Evolutionary conservation across 2,329 filamentous ascomycete species (phyloP).

Genomic region (Aspergillus aculeatus): DNA sequence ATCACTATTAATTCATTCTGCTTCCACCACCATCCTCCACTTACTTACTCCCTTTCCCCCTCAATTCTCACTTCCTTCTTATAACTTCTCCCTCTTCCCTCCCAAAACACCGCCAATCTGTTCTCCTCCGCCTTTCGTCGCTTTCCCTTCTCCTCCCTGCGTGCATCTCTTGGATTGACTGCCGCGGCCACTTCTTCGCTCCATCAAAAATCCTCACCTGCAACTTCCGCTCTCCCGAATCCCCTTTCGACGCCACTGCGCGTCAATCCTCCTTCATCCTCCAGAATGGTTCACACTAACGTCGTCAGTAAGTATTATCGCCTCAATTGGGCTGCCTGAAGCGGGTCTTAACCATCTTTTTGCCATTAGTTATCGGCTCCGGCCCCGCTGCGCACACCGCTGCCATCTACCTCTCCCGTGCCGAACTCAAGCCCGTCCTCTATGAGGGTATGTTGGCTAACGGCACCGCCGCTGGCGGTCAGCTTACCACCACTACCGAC

Average conservation of each 20-base stretch:
- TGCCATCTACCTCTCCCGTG: slow-evolving; percentile 91
- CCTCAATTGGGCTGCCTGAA: neutral
- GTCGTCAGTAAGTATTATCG: slow-evolving; percentile 69
- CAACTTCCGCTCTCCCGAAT: slow-evolving; percentile 35
- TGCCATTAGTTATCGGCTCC: slow-evolving; percentile 72
- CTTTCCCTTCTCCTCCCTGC: slow-evolving; percentile 60
- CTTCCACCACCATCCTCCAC: slow-evolving; percentile 7
- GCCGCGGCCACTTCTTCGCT: slow-evolving; percentile 70
- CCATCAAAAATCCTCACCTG: slow-evolving; percentile 56
- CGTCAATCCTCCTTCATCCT: slow-evolving; percentile 36
- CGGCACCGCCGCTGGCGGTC: slow-evolving; percentile 91
- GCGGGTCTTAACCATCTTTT: slow-evolving; percentile 6
- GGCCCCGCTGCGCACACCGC: slow-evolving; percentile 97
- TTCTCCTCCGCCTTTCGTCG: slow-evolving; percentile 81
- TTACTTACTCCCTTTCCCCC: neutral
- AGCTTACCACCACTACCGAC: slow-evolving; percentile 97
- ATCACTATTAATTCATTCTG: slow-evolving; percentile 15
- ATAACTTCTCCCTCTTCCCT: slow-evolving; percentile 7
- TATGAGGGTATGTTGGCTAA: slow-evolving; percentile 99
- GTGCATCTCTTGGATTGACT: slow-evolving; percentile 70
- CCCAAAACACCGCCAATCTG: slow-evolving; percentile 71
- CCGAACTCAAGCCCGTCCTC: slow-evolving; percentile 89
- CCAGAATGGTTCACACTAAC: slow-evolving; percentile 81
- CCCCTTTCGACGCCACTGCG: slow-evolving; percentile 40
- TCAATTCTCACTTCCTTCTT: neutral